phyloP scores from a whole-genome alignment of 768 basidiomycete genomes.

The Suillus alpinus region DNA sequence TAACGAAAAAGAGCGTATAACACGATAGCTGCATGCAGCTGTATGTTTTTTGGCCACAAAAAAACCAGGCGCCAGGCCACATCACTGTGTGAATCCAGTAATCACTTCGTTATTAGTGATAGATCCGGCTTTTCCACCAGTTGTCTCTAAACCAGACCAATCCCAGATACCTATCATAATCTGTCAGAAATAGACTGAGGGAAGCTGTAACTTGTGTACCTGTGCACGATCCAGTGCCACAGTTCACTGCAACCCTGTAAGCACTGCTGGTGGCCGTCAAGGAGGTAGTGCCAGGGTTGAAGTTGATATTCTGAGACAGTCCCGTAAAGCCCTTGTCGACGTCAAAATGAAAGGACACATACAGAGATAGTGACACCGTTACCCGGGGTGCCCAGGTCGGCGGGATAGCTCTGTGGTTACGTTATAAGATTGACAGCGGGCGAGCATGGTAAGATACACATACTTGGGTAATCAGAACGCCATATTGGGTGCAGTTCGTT shows the following conservation, averaged over 20 bases:
- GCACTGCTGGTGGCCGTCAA: constrained; percentile 44
- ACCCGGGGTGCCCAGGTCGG: constrained; percentile 50
- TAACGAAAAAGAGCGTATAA: not conserved
- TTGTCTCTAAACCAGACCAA: constrained; percentile 44
- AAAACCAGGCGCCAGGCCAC: not conserved
- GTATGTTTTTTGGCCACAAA: not conserved
- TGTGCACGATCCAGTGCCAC: constrained; percentile 49
- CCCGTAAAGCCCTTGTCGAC: not conserved
- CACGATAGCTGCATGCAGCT: not conserved
- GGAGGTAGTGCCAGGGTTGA: constrained; percentile 38
- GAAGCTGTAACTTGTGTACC: constrained; percentile 30
- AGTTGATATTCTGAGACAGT: constrained; percentile 44
- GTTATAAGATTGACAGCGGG: not conserved
- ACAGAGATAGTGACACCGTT: constrained; percentile 59
- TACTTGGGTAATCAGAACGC: constrained; percentile 60
- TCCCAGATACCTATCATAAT: constrained; percentile 43
- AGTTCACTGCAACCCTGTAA: constrained; percentile 50
- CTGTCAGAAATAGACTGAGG: not conserved
- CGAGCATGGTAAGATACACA: not conserved
- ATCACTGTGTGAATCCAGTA: constrained; percentile 28
- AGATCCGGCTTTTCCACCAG: constrained; percentile 43
- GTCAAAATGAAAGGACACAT: constrained; percentile 14
- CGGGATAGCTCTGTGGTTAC: constrained; percentile 50
- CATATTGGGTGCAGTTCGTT: constrained; percentile 45
- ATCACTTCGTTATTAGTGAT: constrained; percentile 30